Base-by-base conservation (phyloP, 1,284 basidiomycete genomes). In the Anthracocystis panici-leucophaei region DNA sequence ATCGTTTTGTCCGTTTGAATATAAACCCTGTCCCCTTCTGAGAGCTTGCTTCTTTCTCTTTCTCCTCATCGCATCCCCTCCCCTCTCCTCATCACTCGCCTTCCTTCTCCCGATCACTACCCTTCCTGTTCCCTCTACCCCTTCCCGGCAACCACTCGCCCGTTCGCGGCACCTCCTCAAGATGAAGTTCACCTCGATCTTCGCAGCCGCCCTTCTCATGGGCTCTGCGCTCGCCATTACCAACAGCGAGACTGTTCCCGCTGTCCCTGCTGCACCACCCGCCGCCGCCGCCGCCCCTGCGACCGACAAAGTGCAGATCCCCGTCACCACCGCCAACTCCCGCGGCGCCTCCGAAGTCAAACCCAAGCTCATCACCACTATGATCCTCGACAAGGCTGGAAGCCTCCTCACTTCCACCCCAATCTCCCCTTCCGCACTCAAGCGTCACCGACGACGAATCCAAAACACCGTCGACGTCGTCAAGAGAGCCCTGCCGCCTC, bases 251-350 rank as follows among this genome's bases (percentile, higher is more conserved):
- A 38, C 9, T 23, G 23, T 44, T 21, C n/a, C 55, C 25, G 31
- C 20, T 21, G 35, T 31, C 27, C 18, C 31, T 21, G 18, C 53
- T 11, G 54, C 45, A 21, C 35, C 31, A 33, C 16, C 12, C 31
- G n/a, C 29, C 21, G 53, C 56, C 49, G 40, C 41, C 29, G 49
- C 41, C 25, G 38, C 54, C 4, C 33, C 41, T n/a, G 29, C 44
- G 2, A 20, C 33, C 21, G 41, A 48, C 20, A 51, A 40, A 41
- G n/a, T 70, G 41, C 29, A 42, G 18, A 33, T 66, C 35, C 62
- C 58, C 20, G 33, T 75, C 56, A 65, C 58, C 55, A 63, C 62
- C 27, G 66, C 59, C 66, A 75, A 70, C 63, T 75, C 66, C 6
- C 72, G 66, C 31, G 72, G 72, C 27, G 66, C 72, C 4, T 42